Evolutionary conservation across 139 green algal genomes (phyloP).

Genomic region (Picochlorum sp.): DNA sequence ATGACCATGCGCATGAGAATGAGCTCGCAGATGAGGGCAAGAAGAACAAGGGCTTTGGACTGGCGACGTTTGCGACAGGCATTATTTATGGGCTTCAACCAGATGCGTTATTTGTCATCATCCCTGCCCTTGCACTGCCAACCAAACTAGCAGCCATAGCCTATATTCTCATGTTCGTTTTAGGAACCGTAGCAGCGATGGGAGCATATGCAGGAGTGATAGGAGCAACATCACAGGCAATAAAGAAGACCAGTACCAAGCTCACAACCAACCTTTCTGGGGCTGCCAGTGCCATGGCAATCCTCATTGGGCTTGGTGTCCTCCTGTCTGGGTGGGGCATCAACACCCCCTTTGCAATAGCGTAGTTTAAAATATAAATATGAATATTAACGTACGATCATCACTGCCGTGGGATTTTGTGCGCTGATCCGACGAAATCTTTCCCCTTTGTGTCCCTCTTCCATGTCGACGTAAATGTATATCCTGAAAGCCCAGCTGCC

Average conservation of each 20-base stretch:
- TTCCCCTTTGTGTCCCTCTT: background rate
- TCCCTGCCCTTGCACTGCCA: constrained; percentile 89
- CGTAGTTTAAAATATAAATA: constrained; percentile 1
- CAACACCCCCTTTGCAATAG: constrained; percentile 28
- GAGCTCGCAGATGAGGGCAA: background rate
- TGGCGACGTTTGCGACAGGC: constrained; percentile 82
- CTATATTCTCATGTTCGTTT: constrained; percentile 91
- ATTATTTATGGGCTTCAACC: constrained; percentile 96
- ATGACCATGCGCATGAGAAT: constrained; percentile 7
- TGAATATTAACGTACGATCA: background rate
- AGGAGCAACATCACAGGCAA: constrained; percentile 61
- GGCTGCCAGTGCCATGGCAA: constrained; percentile 52
- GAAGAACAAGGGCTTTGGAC: constrained; percentile 29
- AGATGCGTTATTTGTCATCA: constrained; percentile 92
- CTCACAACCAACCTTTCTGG: constrained; percentile 59
- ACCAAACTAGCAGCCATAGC: constrained; percentile 73
- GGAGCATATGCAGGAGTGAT: constrained; percentile 86
- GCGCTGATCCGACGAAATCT: background rate
- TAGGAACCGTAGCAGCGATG: constrained; percentile 93
- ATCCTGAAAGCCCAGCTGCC: constrained; percentile 4
- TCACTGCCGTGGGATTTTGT: constrained; percentile 7
- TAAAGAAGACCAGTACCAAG: constrained; percentile 56
- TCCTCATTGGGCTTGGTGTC: constrained; percentile 58
- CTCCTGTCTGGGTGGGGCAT: constrained; percentile 53
- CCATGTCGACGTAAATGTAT: constrained; percentile 6